Evolutionary conservation across 23 red algal genomes (phyloP), one percentile per base, ranked within the genome.

Genomic region (Gracilaria gracilis): DNA sequence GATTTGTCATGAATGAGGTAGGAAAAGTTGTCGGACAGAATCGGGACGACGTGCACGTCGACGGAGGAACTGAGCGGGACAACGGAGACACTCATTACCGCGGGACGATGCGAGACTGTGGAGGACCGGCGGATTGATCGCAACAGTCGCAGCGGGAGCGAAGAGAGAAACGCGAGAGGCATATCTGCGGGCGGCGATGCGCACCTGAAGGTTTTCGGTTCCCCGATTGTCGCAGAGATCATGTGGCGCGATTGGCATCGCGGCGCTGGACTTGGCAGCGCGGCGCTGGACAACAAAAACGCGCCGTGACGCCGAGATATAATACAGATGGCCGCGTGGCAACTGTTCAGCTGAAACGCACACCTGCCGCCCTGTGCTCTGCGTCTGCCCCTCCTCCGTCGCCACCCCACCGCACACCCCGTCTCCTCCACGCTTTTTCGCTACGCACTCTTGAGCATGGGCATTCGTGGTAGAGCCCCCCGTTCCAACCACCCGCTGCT

Each of bases 1-100:
- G 69, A 47, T 31, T 87, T 91, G 85, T 96, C 88, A 35, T 80
- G 85, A 36, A 99, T 57, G 44, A 99, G 71, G 86, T 99, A 99
- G 37, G 93, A 89, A 57, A 96, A 96, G 61, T 99, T 99, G 59
- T 95, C 94, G 57, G 61, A 78, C 31, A 91, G 81, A 35, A 91
- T 80, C 0, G 94, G 94, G 35, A 91, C 57, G 31, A 92, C 80
- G 79, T 92, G 77, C 29, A 92, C 89, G 42, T 92, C 89, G 23
- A 92, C 31, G 9, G 89, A 74, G 47, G 67, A 54, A 49, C 35
- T 89, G 24, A 89, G 85, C 20, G 69, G 70, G 20, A 89, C 39
- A 28, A 61, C 21, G 21, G 82, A 36, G 21, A 37, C 59, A 4
- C 79, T 65, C 79, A 82, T 82, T 48, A 17, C 34, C 19, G 42